Conservation (phyloP, 495 filamentous ascomycete species). For the Evernia prunastri region DNA sequence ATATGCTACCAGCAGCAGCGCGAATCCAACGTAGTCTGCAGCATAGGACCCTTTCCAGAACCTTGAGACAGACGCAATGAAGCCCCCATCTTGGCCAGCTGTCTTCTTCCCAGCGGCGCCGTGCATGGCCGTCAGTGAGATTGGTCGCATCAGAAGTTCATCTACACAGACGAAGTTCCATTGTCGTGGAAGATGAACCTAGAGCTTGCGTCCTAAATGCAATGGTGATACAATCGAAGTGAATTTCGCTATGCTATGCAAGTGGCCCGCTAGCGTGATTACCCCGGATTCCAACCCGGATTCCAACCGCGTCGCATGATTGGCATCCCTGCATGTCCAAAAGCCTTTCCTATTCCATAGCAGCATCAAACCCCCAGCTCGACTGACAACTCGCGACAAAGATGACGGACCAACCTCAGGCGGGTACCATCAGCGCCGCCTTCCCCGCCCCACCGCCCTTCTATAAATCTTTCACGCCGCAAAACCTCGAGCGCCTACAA, state of each 20-base stretch:
- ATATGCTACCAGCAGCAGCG: conserved; percentile 59
- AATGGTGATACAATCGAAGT: background rate
- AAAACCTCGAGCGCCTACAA: conserved; percentile 65
- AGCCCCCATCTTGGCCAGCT: conserved; percentile 11
- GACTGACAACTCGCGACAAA: background rate
- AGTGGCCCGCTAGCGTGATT: conserved; percentile 10
- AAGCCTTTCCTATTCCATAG: background rate
- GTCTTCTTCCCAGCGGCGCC: conserved; percentile 13
- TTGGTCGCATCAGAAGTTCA: background rate
- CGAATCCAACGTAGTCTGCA: conserved; percentile 77
- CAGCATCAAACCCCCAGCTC: background rate
- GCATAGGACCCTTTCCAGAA: conserved; percentile 70
- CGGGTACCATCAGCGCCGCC: conserved; percentile 43
- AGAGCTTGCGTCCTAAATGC: background rate
- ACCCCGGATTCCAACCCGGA: conserved; percentile 9
- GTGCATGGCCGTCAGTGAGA: conserved; percentile 1
- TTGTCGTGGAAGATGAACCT: background rate
- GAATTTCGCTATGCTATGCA: background rate
- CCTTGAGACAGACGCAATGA: conserved; percentile 37
- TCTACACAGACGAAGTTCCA: background rate
- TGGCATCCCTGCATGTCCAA: background rate
- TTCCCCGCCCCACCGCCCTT: conserved; percentile 85
- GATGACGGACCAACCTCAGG: conserved; percentile 51
- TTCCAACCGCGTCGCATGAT: too few species aligned
- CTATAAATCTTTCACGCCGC: conserved; percentile 79